Conservation (phyloP, 371 early-diverging fungal genomes). For the Catenaria anguillulae region DNA sequence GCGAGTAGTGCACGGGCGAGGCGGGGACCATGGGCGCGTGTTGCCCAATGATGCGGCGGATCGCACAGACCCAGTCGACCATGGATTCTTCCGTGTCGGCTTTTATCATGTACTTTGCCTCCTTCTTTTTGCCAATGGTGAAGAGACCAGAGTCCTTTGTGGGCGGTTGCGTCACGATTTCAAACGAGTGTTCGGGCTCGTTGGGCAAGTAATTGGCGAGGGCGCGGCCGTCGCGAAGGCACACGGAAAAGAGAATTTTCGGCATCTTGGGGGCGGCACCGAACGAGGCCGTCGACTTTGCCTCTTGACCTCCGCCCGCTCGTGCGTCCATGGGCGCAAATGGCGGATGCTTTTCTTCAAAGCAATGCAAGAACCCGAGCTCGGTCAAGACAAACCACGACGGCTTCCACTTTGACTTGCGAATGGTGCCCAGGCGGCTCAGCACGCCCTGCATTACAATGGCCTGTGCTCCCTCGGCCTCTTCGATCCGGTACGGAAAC, state of each 20-base stretch:
- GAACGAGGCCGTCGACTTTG: background rate
- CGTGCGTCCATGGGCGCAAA: no score
- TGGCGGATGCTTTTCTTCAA: background rate
- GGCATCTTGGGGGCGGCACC: background rate
- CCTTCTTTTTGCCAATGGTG: background rate
- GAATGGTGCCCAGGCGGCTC: constrained; percentile 2
- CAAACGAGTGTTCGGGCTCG: background rate
- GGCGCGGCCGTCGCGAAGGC: background rate
- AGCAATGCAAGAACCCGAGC: constrained; percentile 4
- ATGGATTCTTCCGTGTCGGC: background rate
- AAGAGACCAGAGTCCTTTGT: background rate
- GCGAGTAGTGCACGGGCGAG: no score
- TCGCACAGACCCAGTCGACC: background rate
- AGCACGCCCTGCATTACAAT: background rate
- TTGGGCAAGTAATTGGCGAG: background rate
- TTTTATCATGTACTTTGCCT: background rate
- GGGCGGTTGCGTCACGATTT: background rate
- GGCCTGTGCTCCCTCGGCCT: no score
- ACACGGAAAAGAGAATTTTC: background rate
- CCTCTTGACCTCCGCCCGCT: no score
- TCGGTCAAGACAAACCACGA: constrained; percentile 7
- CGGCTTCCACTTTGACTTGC: constrained; percentile 1
- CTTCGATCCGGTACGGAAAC: background rate
- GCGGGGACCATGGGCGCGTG: no score
- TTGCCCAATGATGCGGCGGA: background rate